Conservation (phyloP, 1,139 yeast species). For the Yamadazyma jaroonii region DNA sequence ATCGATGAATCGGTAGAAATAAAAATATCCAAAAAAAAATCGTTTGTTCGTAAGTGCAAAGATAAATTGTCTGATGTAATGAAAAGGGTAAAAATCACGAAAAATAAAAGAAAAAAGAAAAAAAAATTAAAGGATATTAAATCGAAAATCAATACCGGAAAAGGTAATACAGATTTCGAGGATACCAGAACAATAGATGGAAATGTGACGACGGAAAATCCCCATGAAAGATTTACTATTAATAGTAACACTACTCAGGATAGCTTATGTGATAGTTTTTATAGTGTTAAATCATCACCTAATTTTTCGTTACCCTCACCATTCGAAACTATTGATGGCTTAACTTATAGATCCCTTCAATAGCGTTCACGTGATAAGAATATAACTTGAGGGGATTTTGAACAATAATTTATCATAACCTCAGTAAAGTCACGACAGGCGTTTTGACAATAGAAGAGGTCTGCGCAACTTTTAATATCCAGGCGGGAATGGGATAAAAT, state of each 20-base stretch:
- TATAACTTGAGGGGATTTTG: not conserved
- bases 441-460: too few species aligned
- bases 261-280: not conserved
- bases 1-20: not conserved
- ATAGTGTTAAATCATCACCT: conserved; percentile 1
- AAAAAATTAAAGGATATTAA: not conserved
- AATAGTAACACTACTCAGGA: not conserved
- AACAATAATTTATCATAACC: too few species aligned
- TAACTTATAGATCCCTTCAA: too few species aligned
- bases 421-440: too few species aligned
- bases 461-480: too few species aligned
- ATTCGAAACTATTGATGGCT: not conserved
- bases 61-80: not conserved
- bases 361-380: not conserved
- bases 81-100: not conserved
- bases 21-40: not conserved
- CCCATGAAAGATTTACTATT: not conserved
- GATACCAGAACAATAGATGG: not conserved
- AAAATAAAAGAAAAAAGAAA: not conserved
- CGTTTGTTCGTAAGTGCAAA: not conserved
- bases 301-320: not conserved
- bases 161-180: not conserved
- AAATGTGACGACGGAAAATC: not conserved
- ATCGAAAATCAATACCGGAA: not conserved
- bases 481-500: too few species aligned